A percentile compares a stretch with the other conserved stretches of the same genome.
phyloP scores from a whole-genome alignment of 345 rosid species.

The Eucalyptus paniculata region DNA sequence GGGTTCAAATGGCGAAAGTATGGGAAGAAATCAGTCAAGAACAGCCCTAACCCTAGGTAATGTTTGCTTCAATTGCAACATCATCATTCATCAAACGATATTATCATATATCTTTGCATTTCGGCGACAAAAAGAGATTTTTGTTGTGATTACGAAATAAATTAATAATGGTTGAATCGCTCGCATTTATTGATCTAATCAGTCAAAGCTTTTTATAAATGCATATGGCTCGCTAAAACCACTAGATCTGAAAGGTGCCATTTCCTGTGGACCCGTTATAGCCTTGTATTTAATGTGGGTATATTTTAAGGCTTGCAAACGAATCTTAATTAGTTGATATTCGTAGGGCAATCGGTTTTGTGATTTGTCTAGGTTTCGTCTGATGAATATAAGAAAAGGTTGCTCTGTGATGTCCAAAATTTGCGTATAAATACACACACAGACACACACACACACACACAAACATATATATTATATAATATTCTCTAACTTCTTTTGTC shows the following conservation, averaged over 20 bases:
- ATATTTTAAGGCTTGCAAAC: not conserved
- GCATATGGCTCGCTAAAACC: not conserved
- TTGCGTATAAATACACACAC: not conserved
- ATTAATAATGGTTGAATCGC: not conserved
- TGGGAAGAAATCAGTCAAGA: slow-evolving; percentile 85
- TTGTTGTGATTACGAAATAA: not conserved
- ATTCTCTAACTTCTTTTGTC: not conserved
- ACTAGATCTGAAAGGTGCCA: not conserved
- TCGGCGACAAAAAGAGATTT: not conserved
- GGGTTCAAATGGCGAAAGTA: slow-evolving; percentile 94
- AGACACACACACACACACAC: too few relatives aligned
- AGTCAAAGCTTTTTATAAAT: not conserved
- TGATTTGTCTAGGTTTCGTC: not conserved
- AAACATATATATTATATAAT: not conserved
- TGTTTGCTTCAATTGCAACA: not conserved
- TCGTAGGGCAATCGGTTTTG: not conserved
- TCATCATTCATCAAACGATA: not conserved
- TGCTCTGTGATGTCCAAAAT: not conserved
- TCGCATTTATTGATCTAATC: not conserved
- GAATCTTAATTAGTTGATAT: not conserved
- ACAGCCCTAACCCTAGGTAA: slow-evolving; percentile 84
- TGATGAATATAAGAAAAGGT: not conserved
- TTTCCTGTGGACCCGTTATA: not conserved
- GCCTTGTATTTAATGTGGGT: not conserved
- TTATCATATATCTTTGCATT: not conserved